phyloP scores from a whole-genome alignment of 345 rosid species.

The Barbarea vulgaris region DNA sequence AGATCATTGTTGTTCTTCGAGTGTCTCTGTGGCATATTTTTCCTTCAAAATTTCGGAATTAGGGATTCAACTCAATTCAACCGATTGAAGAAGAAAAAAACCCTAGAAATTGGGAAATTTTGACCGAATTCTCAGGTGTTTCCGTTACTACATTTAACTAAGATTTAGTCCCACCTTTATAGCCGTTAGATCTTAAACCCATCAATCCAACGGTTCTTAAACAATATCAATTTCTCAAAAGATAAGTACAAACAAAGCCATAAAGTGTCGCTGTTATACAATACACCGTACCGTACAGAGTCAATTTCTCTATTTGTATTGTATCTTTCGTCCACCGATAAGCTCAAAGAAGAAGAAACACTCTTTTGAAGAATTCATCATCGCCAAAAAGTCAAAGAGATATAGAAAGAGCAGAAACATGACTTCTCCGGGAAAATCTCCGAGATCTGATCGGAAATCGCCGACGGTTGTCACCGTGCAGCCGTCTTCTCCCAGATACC shows the following conservation, averaged over 20 bases:
- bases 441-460: conserved; percentile 38
- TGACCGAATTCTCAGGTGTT: conserved; percentile 5
- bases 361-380: conserved; percentile 9
- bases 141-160: not conserved
- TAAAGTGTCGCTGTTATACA: not conserved
- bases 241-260: not conserved
- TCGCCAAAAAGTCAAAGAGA: conserved; percentile 2
- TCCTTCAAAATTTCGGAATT: conserved; percentile 41
- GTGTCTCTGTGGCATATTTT: conserved; percentile 86
- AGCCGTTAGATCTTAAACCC: conserved; percentile 27
- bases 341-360: not conserved
- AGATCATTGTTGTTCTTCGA: conserved; percentile 95
- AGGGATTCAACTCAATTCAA: conserved; percentile 55
- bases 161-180: not conserved
- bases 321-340: conserved; percentile 23
- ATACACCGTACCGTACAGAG: conserved; percentile 5
- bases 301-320: not conserved
- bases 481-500: conserved; percentile 62
- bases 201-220: conserved; percentile 21
- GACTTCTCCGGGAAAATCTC: conserved; percentile 46
- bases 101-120: conserved; percentile 12
- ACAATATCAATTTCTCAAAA: not conserved
- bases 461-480: conserved; percentile 56
- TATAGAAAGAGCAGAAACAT: conserved; percentile 11
- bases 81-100: conserved; percentile 44